Evolutionary conservation across 2,329 filamentous ascomycete genomes (phyloP).

Genomic region (Penicillium verrucosum): DNA sequence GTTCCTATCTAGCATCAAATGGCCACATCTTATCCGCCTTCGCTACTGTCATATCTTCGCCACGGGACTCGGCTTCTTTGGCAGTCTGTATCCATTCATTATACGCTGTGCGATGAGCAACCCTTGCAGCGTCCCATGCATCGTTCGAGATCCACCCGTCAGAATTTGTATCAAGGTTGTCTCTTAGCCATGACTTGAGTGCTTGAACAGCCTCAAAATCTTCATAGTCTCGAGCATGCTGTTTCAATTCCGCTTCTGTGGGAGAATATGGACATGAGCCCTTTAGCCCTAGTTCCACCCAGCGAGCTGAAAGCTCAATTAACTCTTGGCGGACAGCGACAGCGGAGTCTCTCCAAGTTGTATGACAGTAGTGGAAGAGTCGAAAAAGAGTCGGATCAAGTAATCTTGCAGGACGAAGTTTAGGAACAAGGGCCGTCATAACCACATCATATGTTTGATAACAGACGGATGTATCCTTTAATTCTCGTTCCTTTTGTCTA

Average conservation of each 20-base stretch:
- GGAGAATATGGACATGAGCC: slow-evolving; percentile 28
- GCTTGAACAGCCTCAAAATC: slow-evolving; percentile 31
- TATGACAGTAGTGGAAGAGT: slow-evolving; percentile 32
- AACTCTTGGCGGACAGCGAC: slow-evolving; percentile 30
- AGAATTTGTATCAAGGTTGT: slow-evolving; percentile 27
- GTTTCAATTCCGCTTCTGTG: slow-evolving; percentile 23
- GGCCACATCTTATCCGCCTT: slow-evolving; percentile 30
- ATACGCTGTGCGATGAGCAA: slow-evolving; percentile 28
- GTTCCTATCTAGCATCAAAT: slow-evolving; percentile 25
- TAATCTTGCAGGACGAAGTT: slow-evolving; percentile 25
- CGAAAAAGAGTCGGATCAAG: slow-evolving; percentile 30
- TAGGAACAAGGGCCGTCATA: slow-evolving; percentile 24
- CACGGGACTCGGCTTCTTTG: slow-evolving; percentile 21
- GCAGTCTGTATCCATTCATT: slow-evolving; percentile 31
- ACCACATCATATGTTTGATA: slow-evolving; percentile 30
- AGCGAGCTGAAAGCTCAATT: slow-evolving; percentile 28
- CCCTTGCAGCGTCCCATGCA: slow-evolving; percentile 27
- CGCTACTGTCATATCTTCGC: slow-evolving; percentile 21
- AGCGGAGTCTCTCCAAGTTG: slow-evolving; percentile 27
- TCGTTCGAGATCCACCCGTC: slow-evolving; percentile 36
- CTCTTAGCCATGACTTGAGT: slow-evolving; percentile 29
- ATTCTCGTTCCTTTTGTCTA: slow-evolving; percentile 12
- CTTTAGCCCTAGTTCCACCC: slow-evolving; percentile 25
- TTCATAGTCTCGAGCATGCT: slow-evolving; percentile 28
- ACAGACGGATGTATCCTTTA: slow-evolving; percentile 29